Conservation (phyloP, 148 eudicot species). For the Rhododendron molle region DNA sequence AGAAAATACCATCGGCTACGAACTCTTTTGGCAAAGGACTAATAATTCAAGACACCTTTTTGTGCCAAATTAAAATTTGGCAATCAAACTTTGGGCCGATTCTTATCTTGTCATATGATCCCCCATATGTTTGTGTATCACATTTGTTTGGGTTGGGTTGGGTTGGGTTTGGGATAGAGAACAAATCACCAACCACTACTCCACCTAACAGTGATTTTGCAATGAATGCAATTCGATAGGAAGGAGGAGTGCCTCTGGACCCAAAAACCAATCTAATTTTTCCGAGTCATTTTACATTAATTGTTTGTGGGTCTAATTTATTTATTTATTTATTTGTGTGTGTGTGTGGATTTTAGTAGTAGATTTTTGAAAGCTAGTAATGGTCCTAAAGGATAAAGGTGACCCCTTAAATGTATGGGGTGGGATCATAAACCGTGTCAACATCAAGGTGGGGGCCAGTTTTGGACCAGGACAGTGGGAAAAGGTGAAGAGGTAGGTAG, state of each 20-base stretch:
- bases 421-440: constrained; percentile 15
- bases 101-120: neutral
- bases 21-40: neutral
- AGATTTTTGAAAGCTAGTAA: neutral
- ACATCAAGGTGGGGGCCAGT: constrained; percentile 22
- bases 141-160: constrained; percentile 21
- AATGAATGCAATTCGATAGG: neutral
- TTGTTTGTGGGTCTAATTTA: neutral
- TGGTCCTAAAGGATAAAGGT: neutral
- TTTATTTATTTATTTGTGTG: neutral
- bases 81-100: neutral
- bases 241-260: neutral
- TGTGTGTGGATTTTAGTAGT: neutral
- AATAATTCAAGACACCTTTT: neutral
- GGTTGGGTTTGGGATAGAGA: constrained; percentile 30
- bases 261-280: neutral
- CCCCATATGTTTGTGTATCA: constrained; percentile 5
- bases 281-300: neutral
- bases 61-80: neutral
- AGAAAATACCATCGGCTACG: neutral
- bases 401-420: neutral
- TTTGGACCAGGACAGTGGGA: constrained; percentile 20
- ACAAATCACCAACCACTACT: constrained; percentile 22
- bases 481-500: constrained; percentile 27
- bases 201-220: constrained; percentile 33